Evolutionary conservation across 768 basidiomycete genomes (phyloP).

Genomic region (Tulasnella calospora): DNA sequence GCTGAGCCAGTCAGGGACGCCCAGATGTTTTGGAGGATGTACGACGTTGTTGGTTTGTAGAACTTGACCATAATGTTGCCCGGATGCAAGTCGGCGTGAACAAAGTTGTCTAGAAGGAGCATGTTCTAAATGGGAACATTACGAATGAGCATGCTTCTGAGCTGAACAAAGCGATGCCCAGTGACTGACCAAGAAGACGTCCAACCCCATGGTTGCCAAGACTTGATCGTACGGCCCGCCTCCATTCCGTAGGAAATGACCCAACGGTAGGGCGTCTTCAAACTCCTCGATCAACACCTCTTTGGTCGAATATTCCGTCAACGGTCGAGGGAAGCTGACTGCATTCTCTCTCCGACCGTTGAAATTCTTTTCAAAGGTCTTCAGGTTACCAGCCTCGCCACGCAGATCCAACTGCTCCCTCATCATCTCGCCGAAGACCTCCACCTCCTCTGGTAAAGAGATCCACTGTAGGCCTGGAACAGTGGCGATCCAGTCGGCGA

Average conservation of each 20-base stretch:
- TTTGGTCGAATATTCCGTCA: slow-evolving; percentile 72
- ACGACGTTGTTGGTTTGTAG: slow-evolving; percentile 66
- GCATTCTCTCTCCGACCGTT: slow-evolving; percentile 62
- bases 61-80: slow-evolving; percentile 99
- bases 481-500: slow-evolving; percentile 68
- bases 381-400: slow-evolving; percentile 82
- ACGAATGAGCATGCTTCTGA: neutral
- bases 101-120: slow-evolving; percentile 96
- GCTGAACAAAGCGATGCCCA: slow-evolving; percentile 35
- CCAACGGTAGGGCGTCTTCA: slow-evolving; percentile 85
- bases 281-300: slow-evolving; percentile 89
- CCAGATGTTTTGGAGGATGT: slow-evolving; percentile 59
- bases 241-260: slow-evolving; percentile 79
- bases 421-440: slow-evolving; percentile 96
- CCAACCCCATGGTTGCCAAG: slow-evolving; percentile 86
- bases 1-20: slow-evolving; percentile 46
- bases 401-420: slow-evolving; percentile 86
- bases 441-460: slow-evolving; percentile 90
- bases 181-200: slow-evolving; percentile 77
- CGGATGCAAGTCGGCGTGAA: slow-evolving; percentile 84
- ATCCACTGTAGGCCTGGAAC: slow-evolving; percentile 96
- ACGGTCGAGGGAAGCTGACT: slow-evolving; percentile 84
- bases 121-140: slow-evolving; percentile 64
- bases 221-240: slow-evolving; percentile 87
- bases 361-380: slow-evolving; percentile 83